Percentiles rank a stretch among this genome's conserved stretches.
These are phyloP conservation scores for Apophysomyces elegans DNA, from an alignment of 371 early-diverging fungal genomes.

Conservation along the genomic window DNA sequence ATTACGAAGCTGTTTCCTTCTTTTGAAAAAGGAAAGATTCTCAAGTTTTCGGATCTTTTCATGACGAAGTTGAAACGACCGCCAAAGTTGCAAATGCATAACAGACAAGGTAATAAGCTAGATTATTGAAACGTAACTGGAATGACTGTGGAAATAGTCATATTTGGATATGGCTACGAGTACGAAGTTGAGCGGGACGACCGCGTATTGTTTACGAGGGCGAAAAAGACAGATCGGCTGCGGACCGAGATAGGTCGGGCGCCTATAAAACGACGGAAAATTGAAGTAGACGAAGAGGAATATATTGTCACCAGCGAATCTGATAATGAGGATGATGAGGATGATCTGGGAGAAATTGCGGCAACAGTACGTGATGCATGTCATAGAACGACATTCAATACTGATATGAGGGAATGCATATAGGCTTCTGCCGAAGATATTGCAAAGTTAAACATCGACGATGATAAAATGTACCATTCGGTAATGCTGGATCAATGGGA, in stretches of 20 bases:
- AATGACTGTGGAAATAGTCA: slow-evolving; percentile 22
- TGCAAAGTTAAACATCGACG: slow-evolving; percentile 20
- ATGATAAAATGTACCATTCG: slow-evolving; percentile 54
- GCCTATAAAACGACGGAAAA: slow-evolving; percentile 31
- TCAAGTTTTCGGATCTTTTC: slow-evolving; percentile 76
- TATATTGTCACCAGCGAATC: slow-evolving; percentile 19
- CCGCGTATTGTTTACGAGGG: slow-evolving; percentile 34
- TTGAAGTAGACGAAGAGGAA: slow-evolving; percentile 28
- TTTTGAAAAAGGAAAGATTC: slow-evolving; percentile 62
- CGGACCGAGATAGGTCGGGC: slow-evolving; percentile 16
- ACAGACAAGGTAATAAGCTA: slow-evolving; percentile 33
- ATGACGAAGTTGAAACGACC: slow-evolving; percentile 45
- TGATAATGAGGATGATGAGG: slow-evolving; percentile 29
- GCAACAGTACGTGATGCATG: neutral
- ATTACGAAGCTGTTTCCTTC: slow-evolving; percentile 67
- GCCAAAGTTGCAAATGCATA: slow-evolving; percentile 31
- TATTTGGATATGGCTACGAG: slow-evolving; percentile 49
- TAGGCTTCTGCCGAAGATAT: slow-evolving; percentile 4
- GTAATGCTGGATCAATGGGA: slow-evolving; percentile 86
- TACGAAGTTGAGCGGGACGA: slow-evolving; percentile 52
- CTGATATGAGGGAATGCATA: neutral
- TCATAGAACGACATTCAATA: neutral
- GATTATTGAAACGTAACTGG: neutral
- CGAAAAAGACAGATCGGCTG: slow-evolving; percentile 37
- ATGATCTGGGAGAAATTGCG: slow-evolving; percentile 20